Conservation (phyloP, 768 basidiomycete genomes). For the Crepidotus variabilis region DNA sequence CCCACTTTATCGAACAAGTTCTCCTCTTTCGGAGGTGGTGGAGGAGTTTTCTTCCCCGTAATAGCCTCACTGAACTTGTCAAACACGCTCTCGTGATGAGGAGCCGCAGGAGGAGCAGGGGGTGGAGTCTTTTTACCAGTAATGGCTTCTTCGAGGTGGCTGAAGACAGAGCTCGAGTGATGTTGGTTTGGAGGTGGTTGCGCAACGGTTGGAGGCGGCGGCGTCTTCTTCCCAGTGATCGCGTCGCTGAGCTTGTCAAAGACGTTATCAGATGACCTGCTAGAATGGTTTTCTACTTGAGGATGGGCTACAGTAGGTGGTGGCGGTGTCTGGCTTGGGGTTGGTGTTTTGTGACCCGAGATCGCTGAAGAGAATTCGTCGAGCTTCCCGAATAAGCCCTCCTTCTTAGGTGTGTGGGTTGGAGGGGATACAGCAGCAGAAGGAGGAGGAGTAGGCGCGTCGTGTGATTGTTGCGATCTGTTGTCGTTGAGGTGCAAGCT, state of each 20-base stretch:
- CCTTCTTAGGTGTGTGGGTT: background rate
- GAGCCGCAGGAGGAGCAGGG: background rate
- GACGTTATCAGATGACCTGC: background rate
- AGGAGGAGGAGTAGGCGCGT: background rate
- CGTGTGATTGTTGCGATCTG: background rate
- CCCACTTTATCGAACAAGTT: background rate
- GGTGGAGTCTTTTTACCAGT: background rate
- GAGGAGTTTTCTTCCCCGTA: background rate
- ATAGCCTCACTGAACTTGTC: background rate
- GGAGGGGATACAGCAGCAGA: background rate
- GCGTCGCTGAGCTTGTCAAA: conserved; percentile 4
- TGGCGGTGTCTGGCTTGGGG: background rate
- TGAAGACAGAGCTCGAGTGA: background rate
- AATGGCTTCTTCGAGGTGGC: background rate
- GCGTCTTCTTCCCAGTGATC: background rate
- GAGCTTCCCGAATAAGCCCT: conserved; percentile 2
- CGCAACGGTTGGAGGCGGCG: background rate
- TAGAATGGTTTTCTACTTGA: background rate
- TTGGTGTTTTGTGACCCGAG: background rate
- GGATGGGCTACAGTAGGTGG: background rate
- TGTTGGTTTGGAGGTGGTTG: background rate
- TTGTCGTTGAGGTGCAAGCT: conserved; percentile 1
- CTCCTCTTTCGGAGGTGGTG: background rate
- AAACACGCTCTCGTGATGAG: background rate
- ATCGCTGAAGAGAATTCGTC: background rate